Percentiles rank a stretch among this genome's conserved stretches.
phyloP scores from a whole-genome alignment of 2,329 filamentous ascomycete species.

The Cladosporium sphaerospermum region DNA sequence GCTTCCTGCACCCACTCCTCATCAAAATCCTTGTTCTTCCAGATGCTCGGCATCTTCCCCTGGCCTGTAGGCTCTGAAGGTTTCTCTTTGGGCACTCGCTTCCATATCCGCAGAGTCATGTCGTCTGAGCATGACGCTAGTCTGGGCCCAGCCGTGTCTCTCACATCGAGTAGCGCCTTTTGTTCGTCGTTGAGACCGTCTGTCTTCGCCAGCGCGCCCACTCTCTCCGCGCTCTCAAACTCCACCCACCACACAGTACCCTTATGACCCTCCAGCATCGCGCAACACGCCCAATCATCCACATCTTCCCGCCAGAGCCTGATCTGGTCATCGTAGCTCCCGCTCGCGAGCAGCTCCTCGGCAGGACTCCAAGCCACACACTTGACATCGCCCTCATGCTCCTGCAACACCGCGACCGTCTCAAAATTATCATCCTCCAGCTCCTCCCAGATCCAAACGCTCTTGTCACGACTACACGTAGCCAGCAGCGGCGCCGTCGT shows the following conservation, averaged over 20 bases:
- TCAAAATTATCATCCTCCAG: conserved; percentile 93
- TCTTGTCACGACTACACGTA: conserved; percentile 87
- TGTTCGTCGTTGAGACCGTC: conserved; percentile 29
- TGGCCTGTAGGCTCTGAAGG: conserved; percentile 39
- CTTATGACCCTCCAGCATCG: conserved; percentile 69
- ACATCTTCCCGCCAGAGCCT: conserved; percentile 83
- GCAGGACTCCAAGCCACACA: conserved; percentile 86
- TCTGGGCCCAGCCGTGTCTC: conserved; percentile 47
- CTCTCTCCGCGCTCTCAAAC: conserved; percentile 47
- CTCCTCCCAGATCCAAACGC: conserved; percentile 98
- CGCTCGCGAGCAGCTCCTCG: conserved; percentile 71
- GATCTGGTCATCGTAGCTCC: conserved; percentile 91
- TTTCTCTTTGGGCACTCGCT: conserved; percentile 52
- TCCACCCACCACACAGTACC: conserved; percentile 89
- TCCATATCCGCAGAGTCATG: conserved; percentile 72
- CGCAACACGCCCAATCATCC: conserved; percentile 91
- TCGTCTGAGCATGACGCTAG: conserved; percentile 85
- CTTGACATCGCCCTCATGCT: conserved; percentile 94
- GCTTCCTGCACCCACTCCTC: conserved; percentile 81
- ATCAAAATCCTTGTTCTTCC: conserved; percentile 63
- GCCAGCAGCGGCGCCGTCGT: conserved; percentile 73
- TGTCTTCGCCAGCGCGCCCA: conserved; percentile 18
- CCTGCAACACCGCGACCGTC: conserved; percentile 87
- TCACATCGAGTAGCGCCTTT: conserved; percentile 29
- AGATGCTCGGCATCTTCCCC: conserved; percentile 77